Evolutionary conservation across 169 alveolate genomes (phyloP).

Genomic region (Theileria parva): DNA sequence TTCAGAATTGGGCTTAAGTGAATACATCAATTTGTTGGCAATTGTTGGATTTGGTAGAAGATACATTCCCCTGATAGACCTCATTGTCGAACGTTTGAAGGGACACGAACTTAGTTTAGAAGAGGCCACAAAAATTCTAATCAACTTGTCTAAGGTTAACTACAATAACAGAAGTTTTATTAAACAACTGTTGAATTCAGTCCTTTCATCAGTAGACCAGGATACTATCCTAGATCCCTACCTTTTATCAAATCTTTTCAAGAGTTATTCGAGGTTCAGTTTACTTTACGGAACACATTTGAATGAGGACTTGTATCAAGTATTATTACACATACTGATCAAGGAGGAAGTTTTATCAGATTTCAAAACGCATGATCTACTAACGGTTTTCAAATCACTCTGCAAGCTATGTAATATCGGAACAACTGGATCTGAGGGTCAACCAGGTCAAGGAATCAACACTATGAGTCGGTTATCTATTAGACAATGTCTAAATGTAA

Average conservation of each 20-base stretch:
- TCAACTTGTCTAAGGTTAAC: constrained; percentile 41
- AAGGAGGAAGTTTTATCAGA: constrained; percentile 64
- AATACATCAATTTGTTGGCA: background rate
- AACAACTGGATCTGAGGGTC: background rate
- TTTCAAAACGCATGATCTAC: constrained; percentile 32
- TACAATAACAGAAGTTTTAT: constrained; percentile 35
- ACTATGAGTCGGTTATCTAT: background rate
- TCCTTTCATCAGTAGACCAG: constrained; percentile 26
- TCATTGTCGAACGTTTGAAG: constrained; percentile 22
- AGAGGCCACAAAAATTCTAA: constrained; percentile 22
- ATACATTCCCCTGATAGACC: constrained; percentile 27
- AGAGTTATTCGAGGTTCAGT: constrained; percentile 55
- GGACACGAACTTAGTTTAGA: constrained; percentile 31
- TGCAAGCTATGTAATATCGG: constrained; percentile 26
- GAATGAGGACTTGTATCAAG: constrained; percentile 20
- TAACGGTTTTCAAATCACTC: constrained; percentile 38
- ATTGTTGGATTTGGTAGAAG: background rate
- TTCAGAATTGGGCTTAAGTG: background rate
- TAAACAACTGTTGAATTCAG: constrained; percentile 13
- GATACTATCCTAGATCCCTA: constrained; percentile 43
- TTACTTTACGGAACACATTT: background rate
- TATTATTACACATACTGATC: constrained; percentile 25
- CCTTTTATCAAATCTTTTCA: constrained; percentile 39
- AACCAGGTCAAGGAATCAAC: background rate
- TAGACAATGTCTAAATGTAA: background rate